phyloP scores from a whole-genome alignment of 1,284 basidiomycete species.

The Ceraceosorus guamensis region DNA sequence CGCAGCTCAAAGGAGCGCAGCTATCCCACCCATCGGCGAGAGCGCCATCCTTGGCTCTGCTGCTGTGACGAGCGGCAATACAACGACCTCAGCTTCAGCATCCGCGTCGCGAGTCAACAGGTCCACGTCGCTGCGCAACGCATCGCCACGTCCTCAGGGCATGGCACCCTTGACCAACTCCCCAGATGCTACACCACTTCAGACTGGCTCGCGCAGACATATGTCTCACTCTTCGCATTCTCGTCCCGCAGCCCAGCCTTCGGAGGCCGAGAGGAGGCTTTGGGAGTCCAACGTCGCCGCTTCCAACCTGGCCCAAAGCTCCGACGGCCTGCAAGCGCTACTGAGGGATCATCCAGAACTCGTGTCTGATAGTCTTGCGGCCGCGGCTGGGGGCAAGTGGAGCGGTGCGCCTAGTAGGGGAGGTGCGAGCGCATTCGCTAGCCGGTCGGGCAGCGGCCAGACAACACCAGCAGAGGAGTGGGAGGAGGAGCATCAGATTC shows the following conservation, averaged over 20 bases:
- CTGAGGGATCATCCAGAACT: constrained; percentile 45
- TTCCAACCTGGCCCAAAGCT: constrained; percentile 30
- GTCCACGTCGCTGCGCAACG: too few relatives aligned
- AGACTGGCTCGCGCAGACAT: too few relatives aligned
- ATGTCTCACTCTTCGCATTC: constrained; percentile 14
- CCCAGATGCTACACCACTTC: too few relatives aligned
- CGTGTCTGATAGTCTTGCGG: constrained; percentile 36
- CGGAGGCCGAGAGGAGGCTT: constrained; percentile 23
- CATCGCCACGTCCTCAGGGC: too few relatives aligned
- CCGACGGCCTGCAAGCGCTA: constrained; percentile 42
- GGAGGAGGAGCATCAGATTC: background rate
- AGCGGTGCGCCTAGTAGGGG: background rate
- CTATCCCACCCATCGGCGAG: too few relatives aligned
- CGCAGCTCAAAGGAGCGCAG: too few relatives aligned
- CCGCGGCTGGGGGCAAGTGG: constrained; percentile 31
- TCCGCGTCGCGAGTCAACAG: too few relatives aligned
- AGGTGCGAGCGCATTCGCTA: constrained; percentile 7
- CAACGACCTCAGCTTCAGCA: too few relatives aligned
- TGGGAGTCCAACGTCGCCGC: constrained; percentile 36
- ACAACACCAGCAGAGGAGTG: constrained; percentile 7
- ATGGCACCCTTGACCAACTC: too few relatives aligned
- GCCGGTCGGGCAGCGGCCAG: constrained; percentile 2
- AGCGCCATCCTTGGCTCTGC: too few relatives aligned
- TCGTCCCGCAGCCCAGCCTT: constrained; percentile 30
- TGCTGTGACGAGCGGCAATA: too few relatives aligned